These are phyloP conservation scores for Phytophthora europaea DNA, from an alignment of 352 stramenopile species.

Conservation along the genomic window DNA sequence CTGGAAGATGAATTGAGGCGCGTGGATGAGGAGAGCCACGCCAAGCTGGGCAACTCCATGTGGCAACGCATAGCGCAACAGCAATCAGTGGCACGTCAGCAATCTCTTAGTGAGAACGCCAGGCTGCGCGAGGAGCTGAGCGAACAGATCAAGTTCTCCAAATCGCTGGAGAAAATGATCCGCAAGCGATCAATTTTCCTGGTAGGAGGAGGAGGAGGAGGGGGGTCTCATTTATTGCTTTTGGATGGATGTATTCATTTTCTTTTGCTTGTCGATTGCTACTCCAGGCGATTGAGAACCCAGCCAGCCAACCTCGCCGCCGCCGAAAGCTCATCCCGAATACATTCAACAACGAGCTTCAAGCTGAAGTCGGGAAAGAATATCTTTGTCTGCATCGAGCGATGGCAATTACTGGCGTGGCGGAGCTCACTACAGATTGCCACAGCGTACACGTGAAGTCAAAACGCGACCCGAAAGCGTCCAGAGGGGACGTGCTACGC, in stretches of 20 bases:
- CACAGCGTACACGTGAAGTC: slow-evolving; percentile 38
- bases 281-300: slow-evolving; percentile 33
- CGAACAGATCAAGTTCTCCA: slow-evolving; percentile 49
- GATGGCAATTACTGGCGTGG: slow-evolving; percentile 21
- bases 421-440: slow-evolving; percentile 28
- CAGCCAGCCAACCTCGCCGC: slow-evolving; percentile 1
- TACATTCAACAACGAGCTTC: slow-evolving; percentile 40
- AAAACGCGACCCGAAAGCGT: slow-evolving; percentile 15
- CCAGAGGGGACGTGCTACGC: slow-evolving; percentile 21
- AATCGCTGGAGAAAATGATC: slow-evolving; percentile 45
- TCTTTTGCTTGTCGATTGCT: slow-evolving; percentile 35
- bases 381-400: slow-evolving; percentile 31
- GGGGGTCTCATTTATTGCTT: background rate
- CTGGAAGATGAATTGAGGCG: slow-evolving; percentile 38
- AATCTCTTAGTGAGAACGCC: slow-evolving; percentile 48
- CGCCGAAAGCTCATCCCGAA: slow-evolving; percentile 2
- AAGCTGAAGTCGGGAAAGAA: slow-evolving; percentile 26
- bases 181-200: slow-evolving; percentile 46
- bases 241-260: background rate
- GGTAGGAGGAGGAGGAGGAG: slow-evolving; percentile 8
- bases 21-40: slow-evolving; percentile 36
- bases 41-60: slow-evolving; percentile 27
- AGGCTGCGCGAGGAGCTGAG: slow-evolving; percentile 39
- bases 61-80: slow-evolving; percentile 56
- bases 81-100: slow-evolving; percentile 45